phyloP scores from a whole-genome alignment of 2,329 filamentous ascomycete genomes.

The Colletotrichum sojae region DNA sequence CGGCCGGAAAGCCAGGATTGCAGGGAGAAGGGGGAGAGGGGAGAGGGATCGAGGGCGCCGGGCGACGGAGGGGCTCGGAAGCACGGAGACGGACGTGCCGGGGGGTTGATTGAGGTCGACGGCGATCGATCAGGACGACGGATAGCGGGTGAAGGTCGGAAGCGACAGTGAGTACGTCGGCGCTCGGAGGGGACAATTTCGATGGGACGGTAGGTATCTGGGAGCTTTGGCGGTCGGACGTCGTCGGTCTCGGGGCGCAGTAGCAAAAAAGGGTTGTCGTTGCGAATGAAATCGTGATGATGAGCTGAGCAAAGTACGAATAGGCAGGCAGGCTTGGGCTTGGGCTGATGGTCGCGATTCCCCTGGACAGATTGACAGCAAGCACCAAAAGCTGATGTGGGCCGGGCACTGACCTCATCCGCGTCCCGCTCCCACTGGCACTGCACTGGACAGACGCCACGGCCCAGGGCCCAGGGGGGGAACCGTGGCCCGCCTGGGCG shows the following conservation, averaged over 20 bases:
- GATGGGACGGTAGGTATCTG: background rate
- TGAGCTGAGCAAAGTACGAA: background rate
- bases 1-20: constrained; percentile 41
- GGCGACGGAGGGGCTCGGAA: constrained; percentile 1
- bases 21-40: constrained; percentile 25
- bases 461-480: constrained; percentile 16
- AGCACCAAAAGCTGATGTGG: constrained; percentile 37
- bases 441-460: constrained; percentile 3
- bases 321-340: constrained; percentile 11
- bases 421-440: constrained; percentile 27
- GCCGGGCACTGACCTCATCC: constrained; percentile 39
- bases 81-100: constrained; percentile 27
- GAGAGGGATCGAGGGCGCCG: constrained; percentile 6
- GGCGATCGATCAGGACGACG: constrained; percentile 4
- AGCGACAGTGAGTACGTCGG: constrained; percentile 12
- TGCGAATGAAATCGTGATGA: constrained; percentile 12
- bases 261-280: constrained; percentile 10
- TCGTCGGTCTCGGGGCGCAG: background rate
- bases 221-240: background rate
- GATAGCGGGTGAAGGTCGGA: background rate
- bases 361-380: constrained; percentile 35
- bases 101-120: constrained; percentile 9
- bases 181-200: background rate
- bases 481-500: constrained; percentile 28
- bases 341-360: constrained; percentile 29